Percentiles rank a stretch among this genome's conserved stretches.
Evolutionary conservation across 2,329 filamentous ascomycete genomes (phyloP).

Genomic region (Colletotrichum aenigma): DNA sequence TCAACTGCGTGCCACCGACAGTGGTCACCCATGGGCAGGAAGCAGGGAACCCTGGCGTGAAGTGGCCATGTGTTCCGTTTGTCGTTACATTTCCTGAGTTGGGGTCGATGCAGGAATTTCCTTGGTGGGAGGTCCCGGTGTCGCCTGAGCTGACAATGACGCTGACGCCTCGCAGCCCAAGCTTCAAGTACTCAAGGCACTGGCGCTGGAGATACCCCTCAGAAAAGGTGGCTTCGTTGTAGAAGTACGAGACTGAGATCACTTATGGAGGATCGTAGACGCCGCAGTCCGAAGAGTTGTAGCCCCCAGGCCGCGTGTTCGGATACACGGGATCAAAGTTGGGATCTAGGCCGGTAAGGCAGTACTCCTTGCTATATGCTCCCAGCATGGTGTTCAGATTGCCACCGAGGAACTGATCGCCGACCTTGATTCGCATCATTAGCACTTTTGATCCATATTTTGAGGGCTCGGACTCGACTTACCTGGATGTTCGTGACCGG

Average conservation of each 20-base stretch:
- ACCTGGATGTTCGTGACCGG: constrained; percentile 1
- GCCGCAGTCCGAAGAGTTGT: background rate
- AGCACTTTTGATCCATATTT: background rate
- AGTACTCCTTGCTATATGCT: background rate
- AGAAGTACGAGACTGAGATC: background rate
- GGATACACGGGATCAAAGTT: background rate
- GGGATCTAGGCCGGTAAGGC: background rate
- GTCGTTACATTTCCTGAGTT: background rate
- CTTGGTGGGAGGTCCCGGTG: constrained; percentile 25
- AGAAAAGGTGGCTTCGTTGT: background rate
- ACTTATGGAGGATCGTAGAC: background rate
- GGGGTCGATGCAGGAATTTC: constrained; percentile 6
- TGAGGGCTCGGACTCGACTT: background rate
- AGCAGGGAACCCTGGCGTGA: constrained; percentile 47
- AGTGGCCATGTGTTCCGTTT: constrained; percentile 31
- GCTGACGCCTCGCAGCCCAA: constrained; percentile 42
- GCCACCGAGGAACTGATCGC: background rate
- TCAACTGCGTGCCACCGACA: constrained; percentile 33
- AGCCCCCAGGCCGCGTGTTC: background rate
- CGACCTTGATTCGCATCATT: background rate
- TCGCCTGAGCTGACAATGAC: constrained; percentile 42
- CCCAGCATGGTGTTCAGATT: constrained; percentile 2
- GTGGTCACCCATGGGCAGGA: constrained; percentile 50
- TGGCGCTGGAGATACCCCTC: constrained; percentile 46
- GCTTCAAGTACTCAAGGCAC: constrained; percentile 46